Evolutionary conservation across 179 eudicot species (phyloP).

Genomic region (Spinacia oleracea): DNA sequence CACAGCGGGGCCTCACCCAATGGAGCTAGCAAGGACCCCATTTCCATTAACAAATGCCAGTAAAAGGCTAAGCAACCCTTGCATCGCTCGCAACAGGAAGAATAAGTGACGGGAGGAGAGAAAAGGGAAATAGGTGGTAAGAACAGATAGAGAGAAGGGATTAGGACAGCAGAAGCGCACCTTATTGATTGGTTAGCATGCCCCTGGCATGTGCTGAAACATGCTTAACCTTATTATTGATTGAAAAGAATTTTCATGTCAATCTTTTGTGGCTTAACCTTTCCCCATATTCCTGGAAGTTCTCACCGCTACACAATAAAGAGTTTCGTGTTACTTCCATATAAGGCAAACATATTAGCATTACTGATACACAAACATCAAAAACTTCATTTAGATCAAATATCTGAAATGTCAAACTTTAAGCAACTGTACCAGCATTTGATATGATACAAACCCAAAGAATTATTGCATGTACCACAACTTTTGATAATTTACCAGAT

Average conservation of each 20-base stretch:
- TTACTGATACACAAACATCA: not conserved
- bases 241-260: not conserved
- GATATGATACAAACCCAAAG: not conserved
- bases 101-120: not conserved
- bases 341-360: no score
- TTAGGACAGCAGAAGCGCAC: not conserved
- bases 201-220: no score
- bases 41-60: not conserved
- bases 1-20: not conserved
- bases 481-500: slow-evolving; percentile 22
- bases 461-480: not conserved
- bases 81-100: not conserved
- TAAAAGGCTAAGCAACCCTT: not conserved
- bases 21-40: not conserved
- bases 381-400: no score
- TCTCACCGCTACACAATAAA: not conserved
- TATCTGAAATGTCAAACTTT: not conserved
- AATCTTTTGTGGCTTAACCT: not conserved
- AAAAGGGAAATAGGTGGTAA: no score
- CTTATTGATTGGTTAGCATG: not conserved
- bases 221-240: not conserved
- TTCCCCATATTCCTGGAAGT: not conserved
- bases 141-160: not conserved
- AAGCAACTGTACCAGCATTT: not conserved
- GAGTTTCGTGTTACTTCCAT: not conserved